Base-by-base conservation (phyloP, 768 basidiomycete species). In the Tulasnella calospora region DNA sequence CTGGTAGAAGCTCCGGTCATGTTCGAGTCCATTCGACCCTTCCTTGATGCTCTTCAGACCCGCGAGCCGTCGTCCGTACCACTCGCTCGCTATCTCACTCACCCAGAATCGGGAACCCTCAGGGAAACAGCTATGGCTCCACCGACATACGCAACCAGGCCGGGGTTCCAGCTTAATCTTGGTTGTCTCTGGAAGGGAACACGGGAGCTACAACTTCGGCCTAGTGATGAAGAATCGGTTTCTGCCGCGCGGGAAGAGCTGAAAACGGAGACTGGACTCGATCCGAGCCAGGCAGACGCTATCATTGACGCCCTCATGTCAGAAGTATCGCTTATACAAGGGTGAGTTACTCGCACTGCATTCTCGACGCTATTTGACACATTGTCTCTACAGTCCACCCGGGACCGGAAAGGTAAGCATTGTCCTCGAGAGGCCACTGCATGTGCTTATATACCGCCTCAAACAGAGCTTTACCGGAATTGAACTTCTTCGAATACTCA, bases 271-370 rank as follows among this genome's bases (percentile, higher is more conserved):
- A 83, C 84, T 5, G 92, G 90, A 81, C 85, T 94, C 38, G 93
- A 94, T 80, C 85, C 88, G 0, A 92, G 91, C 82, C 93, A 94
- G 82, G 90, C 87, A 0, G 90, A 92, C 76, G 90, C 93, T 0
- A 85, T 94, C 2, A 82, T 94, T 4, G 88, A 90, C 78, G 85
- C 89, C 0, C 82, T 94, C 47, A 88, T 86, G 0, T 83, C 89
- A 72, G 91, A 93, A 80, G 82, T 94, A 0, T 85, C 88, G 0
- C 83, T 94, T 71, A 91, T 94, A 51, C 92, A 94, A 84, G 93
- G 93, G 90, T 92, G 73, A 46, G 85, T 40, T 73, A 1, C 2
- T 73, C 6, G 4, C 40, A 6, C 36, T 13, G 12, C 19, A 12
- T 21, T n/a, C 7, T 73, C 13, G 40, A 13, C 27, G 9, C n/a